Evolutionary conservation across 2,329 filamentous ascomycete species (phyloP), one percentile per base, ranked within the genome.

Genomic region (Aurifilum marmelostoma): DNA sequence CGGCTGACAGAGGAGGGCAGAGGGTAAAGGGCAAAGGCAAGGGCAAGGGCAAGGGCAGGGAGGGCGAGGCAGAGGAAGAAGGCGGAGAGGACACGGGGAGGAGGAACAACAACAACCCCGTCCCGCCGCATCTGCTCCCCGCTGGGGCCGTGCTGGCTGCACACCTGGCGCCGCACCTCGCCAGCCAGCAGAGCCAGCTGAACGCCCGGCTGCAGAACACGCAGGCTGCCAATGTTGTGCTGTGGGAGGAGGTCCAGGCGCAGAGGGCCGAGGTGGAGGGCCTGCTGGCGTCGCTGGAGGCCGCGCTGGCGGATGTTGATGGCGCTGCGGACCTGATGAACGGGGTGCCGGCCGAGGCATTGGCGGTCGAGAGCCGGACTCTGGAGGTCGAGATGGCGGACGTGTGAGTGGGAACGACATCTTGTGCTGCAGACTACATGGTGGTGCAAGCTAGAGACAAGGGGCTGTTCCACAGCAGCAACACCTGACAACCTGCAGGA

Each of bases 201-300:
- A 87, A 87, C 75, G 86, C 86, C 11, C 81, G 80, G 61, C 79
- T 90, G 43, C 85, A 87, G 74, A 87, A 85, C 29, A 82, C 82
- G 58, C 86, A 89, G 75, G 80, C 83, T 21, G 82, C 85, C 73
- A 91, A 91, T 75, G 83, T 84, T 18, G 80, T 78, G 7, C 78
- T 89, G 24, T 85, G 83, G 69, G 82, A 82, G 58, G 82, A 84
- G 66, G 80, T 90, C 16, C 77, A 79, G 64, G 77, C 75, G 54
- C 88, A 91, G 80, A 82, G 86, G 70, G 78, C 77, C 1, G 87
- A 89, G 78, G 84, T 88, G 47, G 83, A 83, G 66, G 77, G 76
- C 27, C 78, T 90, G 54, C 77, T 89, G 29, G 77, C 73, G 2
- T 76, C 79, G 16, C 80, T 89, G 16, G 87, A 89, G 74, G 79